phyloP scores from a whole-genome alignment of 2,329 filamentous ascomycete genomes.

The Ophiocordyceps camponoti-saundersi region DNA sequence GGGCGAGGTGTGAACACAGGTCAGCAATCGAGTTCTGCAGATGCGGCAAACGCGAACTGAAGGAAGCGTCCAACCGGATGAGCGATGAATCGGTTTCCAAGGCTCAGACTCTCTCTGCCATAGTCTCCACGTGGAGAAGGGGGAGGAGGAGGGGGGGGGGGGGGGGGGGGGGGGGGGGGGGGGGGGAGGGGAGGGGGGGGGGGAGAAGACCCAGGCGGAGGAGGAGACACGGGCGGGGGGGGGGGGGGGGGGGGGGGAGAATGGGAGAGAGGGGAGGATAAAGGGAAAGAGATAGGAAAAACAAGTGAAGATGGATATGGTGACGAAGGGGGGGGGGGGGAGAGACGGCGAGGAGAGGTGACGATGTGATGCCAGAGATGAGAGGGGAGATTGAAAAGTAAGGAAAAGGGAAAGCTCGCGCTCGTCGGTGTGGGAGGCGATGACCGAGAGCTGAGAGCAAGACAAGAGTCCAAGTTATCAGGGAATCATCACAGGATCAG shows the following conservation, averaged over 20 bases:
- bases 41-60: constrained; percentile 12
- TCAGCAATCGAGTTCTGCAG: constrained; percentile 17
- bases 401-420: too few species aligned
- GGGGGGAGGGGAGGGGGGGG: not conserved
- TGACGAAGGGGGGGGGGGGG: not conserved
- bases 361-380: too few species aligned
- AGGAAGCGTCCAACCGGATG: constrained; percentile 25
- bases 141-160: not conserved
- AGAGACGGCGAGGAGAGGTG: not conserved
- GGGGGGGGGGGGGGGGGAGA: not conserved
- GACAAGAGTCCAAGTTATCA: too few species aligned
- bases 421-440: too few species aligned
- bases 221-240: not conserved
- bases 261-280: not conserved
- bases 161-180: not conserved
- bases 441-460: too few species aligned
- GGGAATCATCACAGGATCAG: too few species aligned
- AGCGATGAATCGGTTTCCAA: constrained; percentile 17
- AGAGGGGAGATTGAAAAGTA: too few species aligned
- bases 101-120: constrained; percentile 11
- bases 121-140: constrained; percentile 2
- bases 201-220: not conserved
- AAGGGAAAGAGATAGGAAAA: not conserved
- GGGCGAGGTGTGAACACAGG: constrained; percentile 9
- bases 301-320: not conserved